These are phyloP conservation scores for Penicillium cosmopolitanum DNA, from an alignment of 495 filamentous ascomycete genomes.

Conservation along the genomic window DNA sequence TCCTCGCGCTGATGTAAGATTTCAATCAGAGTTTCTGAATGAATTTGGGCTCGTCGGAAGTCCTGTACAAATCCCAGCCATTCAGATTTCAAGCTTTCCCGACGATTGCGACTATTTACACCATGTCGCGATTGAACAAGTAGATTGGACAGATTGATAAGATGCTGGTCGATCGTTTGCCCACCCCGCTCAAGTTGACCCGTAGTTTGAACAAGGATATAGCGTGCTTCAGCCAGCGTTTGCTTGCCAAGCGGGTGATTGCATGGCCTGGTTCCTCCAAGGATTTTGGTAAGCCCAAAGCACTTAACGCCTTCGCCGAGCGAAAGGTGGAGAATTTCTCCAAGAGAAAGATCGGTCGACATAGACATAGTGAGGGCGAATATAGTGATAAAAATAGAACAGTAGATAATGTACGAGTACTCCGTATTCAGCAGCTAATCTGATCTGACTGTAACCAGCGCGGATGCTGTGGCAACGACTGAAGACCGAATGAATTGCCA, in stretches of 20 bases:
- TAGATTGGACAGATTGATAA: background rate
- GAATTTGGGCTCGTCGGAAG: background rate
- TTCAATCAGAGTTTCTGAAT: background rate
- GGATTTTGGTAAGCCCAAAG: background rate
- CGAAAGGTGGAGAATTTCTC: conserved; percentile 5
- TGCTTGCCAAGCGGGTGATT: background rate
- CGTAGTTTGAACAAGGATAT: background rate
- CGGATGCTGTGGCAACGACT: too few species aligned
- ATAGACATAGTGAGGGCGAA: background rate
- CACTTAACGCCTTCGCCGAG: background rate
- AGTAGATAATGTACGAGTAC: too few species aligned
- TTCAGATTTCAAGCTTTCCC: background rate
- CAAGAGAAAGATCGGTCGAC: background rate
- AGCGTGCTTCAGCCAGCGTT: background rate
- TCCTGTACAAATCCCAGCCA: background rate
- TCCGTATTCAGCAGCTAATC: too few species aligned
- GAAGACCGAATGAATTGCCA: background rate
- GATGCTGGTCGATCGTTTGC: background rate
- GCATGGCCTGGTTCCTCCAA: background rate
- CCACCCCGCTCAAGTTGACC: background rate
- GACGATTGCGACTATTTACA: background rate
- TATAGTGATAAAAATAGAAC: too few species aligned
- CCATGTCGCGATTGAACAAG: background rate
- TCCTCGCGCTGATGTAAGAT: background rate
- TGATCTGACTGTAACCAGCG: too few species aligned